phyloP scores from a whole-genome alignment of 257 asterid species.

The Solanum chmielewskii region DNA sequence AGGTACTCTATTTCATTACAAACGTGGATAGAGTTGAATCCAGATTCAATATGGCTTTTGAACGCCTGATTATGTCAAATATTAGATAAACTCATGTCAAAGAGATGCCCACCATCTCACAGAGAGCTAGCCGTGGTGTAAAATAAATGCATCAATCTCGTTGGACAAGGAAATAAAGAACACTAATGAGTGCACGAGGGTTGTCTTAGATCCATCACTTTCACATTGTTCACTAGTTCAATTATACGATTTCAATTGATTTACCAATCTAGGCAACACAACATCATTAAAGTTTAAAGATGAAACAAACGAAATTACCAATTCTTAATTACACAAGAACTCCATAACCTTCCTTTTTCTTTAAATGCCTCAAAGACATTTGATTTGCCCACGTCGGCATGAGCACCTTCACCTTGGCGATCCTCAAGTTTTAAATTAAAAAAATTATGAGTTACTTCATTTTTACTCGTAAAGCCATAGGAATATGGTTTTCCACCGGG shows the following conservation, averaged over 20 bases:
- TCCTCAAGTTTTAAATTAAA: background rate
- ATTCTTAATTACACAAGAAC: background rate
- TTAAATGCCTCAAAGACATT: background rate
- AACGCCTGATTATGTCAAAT: background rate
- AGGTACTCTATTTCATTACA: background rate
- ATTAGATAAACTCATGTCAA: background rate
- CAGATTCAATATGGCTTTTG: background rate
- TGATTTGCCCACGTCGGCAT: background rate
- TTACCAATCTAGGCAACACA: background rate
- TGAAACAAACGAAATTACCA: background rate
- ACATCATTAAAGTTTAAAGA: background rate
- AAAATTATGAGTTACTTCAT: background rate
- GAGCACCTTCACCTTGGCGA: background rate
- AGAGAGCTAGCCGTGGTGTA: background rate
- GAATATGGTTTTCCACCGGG: background rate
- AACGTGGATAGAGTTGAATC: background rate
- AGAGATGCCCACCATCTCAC: background rate
- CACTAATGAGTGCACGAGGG: background rate
- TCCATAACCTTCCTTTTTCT: background rate
- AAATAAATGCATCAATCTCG: background rate
- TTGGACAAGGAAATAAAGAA: background rate
- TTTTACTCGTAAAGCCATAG: background rate
- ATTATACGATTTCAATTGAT: background rate
- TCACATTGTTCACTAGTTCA: background rate
- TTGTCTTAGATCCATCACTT: background rate